A percentile compares a stretch with the other conserved stretches of the same genome.
These are phyloP conservation scores for Penicillium daleae DNA, from an alignment of 495 filamentous ascomycete genomes.

Conservation along the genomic window DNA sequence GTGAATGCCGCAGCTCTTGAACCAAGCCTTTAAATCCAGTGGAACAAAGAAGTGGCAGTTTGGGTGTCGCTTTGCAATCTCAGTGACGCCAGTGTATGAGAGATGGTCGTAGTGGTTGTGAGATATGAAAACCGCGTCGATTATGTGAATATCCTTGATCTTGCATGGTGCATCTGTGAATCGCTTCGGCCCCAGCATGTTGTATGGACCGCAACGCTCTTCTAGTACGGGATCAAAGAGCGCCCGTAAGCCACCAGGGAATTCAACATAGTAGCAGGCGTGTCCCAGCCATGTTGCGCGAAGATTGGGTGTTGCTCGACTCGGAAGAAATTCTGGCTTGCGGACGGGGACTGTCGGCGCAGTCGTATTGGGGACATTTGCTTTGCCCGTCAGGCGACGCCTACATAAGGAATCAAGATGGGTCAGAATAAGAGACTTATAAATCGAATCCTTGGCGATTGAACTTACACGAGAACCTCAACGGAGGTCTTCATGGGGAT, in stretches of 20 bases:
- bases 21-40: conserved; percentile 88
- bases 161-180: conserved; percentile 80
- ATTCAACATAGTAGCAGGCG: conserved; percentile 92
- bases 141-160: conserved; percentile 75
- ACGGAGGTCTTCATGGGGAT: conserved; percentile 18
- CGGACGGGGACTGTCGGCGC: conserved; percentile 69
- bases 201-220: conserved; percentile 78
- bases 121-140: conserved; percentile 89
- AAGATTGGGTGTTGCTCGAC: conserved; percentile 59
- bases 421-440: background rate
- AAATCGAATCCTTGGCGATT: background rate
- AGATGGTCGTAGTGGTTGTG: conserved; percentile 97
- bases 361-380: conserved; percentile 63
- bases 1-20: conserved; percentile 63
- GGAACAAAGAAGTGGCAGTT: conserved; percentile 88
- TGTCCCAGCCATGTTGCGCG: conserved; percentile 97
- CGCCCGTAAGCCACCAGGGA: conserved; percentile 83
- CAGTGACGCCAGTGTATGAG: conserved; percentile 71
- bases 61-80: conserved; percentile 72
- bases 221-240: conserved; percentile 97
- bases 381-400: conserved; percentile 60
- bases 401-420: conserved; percentile 36
- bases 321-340: conserved; percentile 70
- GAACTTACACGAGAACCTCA: conserved; percentile 31
- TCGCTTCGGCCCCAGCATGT: conserved; percentile 74